phyloP scores from a whole-genome alignment of 345 rosid species.

The Salix caprea region DNA sequence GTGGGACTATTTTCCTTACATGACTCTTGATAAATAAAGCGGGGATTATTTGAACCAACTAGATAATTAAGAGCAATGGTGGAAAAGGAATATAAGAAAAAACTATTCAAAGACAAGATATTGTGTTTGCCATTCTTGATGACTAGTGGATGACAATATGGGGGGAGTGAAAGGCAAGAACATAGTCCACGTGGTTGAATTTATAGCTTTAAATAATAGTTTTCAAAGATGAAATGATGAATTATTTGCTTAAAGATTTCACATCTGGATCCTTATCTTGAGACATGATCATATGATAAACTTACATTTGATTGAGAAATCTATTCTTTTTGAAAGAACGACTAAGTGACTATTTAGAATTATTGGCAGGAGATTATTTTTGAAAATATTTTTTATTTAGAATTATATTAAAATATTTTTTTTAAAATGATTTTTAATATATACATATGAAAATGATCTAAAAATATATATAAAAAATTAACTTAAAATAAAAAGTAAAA shows the following conservation, averaged over 20 bases:
- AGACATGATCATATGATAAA: neutral
- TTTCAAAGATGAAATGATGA: neutral
- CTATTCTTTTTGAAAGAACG: neutral
- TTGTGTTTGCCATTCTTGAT: constrained; percentile 27
- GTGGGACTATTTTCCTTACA: no score
- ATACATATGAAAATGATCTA: no score
- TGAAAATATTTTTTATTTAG: no score
- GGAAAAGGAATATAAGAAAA: constrained; percentile 1
- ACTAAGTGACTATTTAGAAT: neutral
- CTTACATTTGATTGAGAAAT: neutral
- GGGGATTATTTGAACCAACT: neutral
- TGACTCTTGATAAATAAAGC: neutral
- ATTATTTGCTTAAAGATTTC: neutral
- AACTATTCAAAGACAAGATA: constrained; percentile 24
- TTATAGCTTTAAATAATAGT: neutral
- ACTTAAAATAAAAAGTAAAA: no score
- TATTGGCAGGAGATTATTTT: no score
- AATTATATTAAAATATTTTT: no score
- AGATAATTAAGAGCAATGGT: neutral
- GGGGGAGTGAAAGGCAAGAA: neutral
- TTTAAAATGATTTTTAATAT: no score
- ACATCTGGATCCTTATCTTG: neutral
- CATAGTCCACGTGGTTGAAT: neutral
- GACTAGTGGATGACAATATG: constrained; percentile 8
- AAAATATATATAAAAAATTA: no score